Percentiles rank a stretch among this genome's conserved stretches.
Conservation (phyloP, 257 asterid genomes). For the Nyctanthes arbortristis region DNA sequence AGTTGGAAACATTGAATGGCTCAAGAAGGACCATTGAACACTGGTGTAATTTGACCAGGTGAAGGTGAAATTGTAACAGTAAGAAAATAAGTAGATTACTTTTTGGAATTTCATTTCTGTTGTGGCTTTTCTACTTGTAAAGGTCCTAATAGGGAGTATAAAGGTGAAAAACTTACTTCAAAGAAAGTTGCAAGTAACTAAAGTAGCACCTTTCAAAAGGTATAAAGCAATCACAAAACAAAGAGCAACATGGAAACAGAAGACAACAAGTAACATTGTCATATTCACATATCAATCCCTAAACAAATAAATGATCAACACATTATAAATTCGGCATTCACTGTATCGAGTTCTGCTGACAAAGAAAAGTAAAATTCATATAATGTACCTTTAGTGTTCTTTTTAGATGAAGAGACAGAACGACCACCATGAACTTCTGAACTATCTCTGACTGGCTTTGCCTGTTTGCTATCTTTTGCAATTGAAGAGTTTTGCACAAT, state of each 20-base stretch:
- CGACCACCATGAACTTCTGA: slow-evolving; percentile 25
- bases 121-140: too few relatives aligned
- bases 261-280: background rate
- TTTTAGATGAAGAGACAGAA: slow-evolving; percentile 23
- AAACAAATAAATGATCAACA: background rate
- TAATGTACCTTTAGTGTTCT: slow-evolving; percentile 37
- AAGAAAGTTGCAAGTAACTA: too few relatives aligned
- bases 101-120: too few relatives aligned
- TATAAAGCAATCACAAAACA: background rate
- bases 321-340: background rate
- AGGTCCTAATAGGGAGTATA: too few relatives aligned
- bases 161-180: too few relatives aligned
- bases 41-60: too few relatives aligned
- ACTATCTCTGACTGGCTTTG: slow-evolving; percentile 23
- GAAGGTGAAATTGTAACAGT: too few relatives aligned
- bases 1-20: too few relatives aligned
- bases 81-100: too few relatives aligned
- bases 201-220: background rate
- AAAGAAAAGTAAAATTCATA: slow-evolving; percentile 1
- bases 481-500: slow-evolving; percentile 22
- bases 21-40: too few relatives aligned
- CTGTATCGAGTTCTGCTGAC: background rate
- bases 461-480: slow-evolving; percentile 18
- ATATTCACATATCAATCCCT: background rate
- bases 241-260: background rate